phyloP scores from a whole-genome alignment of 1,284 basidiomycete genomes.

The Erythrobasidium hasegawianum region DNA sequence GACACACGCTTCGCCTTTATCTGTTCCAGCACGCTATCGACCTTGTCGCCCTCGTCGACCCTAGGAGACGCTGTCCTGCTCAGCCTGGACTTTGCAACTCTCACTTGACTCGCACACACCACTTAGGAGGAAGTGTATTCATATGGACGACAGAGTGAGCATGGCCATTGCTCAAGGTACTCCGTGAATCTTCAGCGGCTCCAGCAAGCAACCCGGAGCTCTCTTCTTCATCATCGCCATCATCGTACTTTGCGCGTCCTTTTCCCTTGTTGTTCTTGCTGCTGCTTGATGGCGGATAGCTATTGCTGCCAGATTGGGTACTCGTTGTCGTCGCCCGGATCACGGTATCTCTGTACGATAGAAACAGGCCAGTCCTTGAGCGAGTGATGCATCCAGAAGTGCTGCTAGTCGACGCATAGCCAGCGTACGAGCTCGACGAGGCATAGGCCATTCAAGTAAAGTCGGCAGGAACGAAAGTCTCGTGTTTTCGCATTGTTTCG shows the following conservation, averaged over 20 bases:
- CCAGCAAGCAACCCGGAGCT: slow-evolving; percentile 34
- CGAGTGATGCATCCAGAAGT: slow-evolving; percentile 56
- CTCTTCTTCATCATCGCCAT: slow-evolving; percentile 35
- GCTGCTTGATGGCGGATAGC: slow-evolving; percentile 41
- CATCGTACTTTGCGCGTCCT: slow-evolving; percentile 59
- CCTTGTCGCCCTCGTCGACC: slow-evolving; percentile 86
- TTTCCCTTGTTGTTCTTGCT: slow-evolving; percentile 58
- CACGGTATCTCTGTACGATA: slow-evolving; percentile 85
- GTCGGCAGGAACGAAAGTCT: background rate
- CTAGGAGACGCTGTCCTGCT: slow-evolving; percentile 54
- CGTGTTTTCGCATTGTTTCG: no score
- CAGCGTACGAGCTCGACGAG: background rate
- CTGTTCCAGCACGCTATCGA: slow-evolving; percentile 68
- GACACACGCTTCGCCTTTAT: slow-evolving; percentile 73
- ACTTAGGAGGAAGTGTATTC: slow-evolving; percentile 63
- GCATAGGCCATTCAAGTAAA: background rate
- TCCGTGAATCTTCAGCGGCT: background rate
- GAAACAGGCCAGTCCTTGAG: slow-evolving; percentile 86
- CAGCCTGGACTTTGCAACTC: slow-evolving; percentile 33
- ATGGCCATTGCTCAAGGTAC: slow-evolving; percentile 34
- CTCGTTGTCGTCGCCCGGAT: slow-evolving; percentile 56
- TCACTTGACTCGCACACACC: slow-evolving; percentile 53
- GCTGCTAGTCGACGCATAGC: background rate
- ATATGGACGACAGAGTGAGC: slow-evolving; percentile 55
- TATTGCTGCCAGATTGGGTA: slow-evolving; percentile 45